Percentiles rank a stretch among this genome's conserved stretches.
phyloP scores from a whole-genome alignment of 1,139 yeast species.

The Geotrichum australiense region DNA sequence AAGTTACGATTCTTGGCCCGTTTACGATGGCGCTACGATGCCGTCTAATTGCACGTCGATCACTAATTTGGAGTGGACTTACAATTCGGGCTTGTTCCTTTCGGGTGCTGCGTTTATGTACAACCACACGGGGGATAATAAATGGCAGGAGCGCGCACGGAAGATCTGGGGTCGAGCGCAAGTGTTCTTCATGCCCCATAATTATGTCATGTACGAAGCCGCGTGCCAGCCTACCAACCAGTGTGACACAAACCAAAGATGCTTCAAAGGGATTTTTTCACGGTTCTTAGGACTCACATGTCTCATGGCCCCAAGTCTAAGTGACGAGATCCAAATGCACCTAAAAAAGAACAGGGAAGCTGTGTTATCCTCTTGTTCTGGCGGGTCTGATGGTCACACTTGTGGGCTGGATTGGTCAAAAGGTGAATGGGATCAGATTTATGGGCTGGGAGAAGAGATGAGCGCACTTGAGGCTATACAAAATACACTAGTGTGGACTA shows the following conservation, averaged over 20 bases:
- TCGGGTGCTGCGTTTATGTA: conserved; percentile 80
- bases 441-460: conserved; percentile 95
- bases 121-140: conserved; percentile 59
- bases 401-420: conserved; percentile 80
- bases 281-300: conserved; percentile 59
- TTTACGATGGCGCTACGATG: conserved; percentile 73
- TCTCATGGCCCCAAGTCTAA: conserved; percentile 13
- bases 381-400: conserved; percentile 83
- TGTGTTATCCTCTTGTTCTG: conserved; percentile 77
- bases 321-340: conserved; percentile 40
- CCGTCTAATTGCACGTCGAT: conserved; percentile 55
- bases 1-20: conserved; percentile 36
- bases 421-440: conserved; percentile 67
- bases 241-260: conserved; percentile 86
- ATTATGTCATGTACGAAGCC: conserved; percentile 61
- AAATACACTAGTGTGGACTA: conserved; percentile 38
- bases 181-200: conserved; percentile 49
- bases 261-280: conserved; percentile 77
- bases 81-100: conserved; percentile 75
- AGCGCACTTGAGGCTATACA: conserved; percentile 73
- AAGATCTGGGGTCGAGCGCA: conserved; percentile 41
- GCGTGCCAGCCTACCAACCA: conserved; percentile 60
- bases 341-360: conserved; percentile 62
- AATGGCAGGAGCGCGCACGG: conserved; percentile 54
- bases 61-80: conserved; percentile 71